A percentile compares a stretch with the other conserved stretches of the same genome.
These are phyloP conservation scores for Ambrosia hybrid DNA, from an alignment of 140 eudicot genomes.

Conservation along the genomic window DNA sequence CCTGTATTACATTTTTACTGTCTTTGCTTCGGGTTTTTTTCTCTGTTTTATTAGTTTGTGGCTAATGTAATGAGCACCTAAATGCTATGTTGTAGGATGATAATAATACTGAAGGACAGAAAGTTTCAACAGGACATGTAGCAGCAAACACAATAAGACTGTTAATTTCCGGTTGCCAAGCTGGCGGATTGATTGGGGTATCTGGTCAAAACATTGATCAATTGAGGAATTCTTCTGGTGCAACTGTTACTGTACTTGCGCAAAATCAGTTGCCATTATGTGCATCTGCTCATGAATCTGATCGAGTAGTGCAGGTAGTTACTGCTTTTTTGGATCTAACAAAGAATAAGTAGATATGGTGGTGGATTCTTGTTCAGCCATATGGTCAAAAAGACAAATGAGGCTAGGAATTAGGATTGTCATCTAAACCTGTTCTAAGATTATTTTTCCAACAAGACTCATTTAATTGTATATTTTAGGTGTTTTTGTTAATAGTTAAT, in stretches of 20 bases:
- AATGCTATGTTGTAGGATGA: slow-evolving; percentile 60
- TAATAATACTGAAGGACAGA: slow-evolving; percentile 43
- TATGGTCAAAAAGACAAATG: background rate
- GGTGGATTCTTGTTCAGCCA: background rate
- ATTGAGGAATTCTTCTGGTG: slow-evolving; percentile 82
- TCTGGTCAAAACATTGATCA: slow-evolving; percentile 90
- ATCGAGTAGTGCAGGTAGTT: slow-evolving; percentile 94
- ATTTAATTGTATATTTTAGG: too few relatives aligned
- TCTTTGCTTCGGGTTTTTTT: too few relatives aligned
- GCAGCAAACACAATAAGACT: slow-evolving; percentile 84
- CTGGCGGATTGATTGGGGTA: slow-evolving; percentile 85
- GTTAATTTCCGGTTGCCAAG: slow-evolving; percentile 93
- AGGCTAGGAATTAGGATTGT: too few relatives aligned
- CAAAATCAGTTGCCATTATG: slow-evolving; percentile 85
- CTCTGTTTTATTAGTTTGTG: background rate
- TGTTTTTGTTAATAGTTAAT: too few relatives aligned
- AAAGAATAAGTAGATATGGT: background rate
- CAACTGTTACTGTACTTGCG: slow-evolving; percentile 70
- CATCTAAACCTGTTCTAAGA: too few relatives aligned
- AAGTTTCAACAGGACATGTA: slow-evolving; percentile 73
- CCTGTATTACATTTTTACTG: too few relatives aligned
- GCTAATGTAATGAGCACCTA: slow-evolving; percentile 20
- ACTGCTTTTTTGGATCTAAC: background rate
- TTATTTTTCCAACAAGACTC: too few relatives aligned
- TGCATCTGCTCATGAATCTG: slow-evolving; percentile 98